phyloP scores from a whole-genome alignment of 345 rosid genomes.

The Pelargonium nanum region DNA sequence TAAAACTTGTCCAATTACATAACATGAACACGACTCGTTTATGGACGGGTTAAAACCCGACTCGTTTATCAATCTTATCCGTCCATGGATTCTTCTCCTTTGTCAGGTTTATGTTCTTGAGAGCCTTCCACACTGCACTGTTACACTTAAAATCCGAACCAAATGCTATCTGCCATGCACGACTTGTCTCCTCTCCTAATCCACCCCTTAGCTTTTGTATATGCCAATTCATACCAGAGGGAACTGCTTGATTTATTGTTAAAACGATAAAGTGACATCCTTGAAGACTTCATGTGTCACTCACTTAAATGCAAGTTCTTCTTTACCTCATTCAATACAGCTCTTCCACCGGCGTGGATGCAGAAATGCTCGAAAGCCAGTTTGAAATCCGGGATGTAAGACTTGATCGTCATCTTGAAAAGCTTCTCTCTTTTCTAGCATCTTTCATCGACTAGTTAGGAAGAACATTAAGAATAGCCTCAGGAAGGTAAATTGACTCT shows the following conservation, averaged over 20 bases:
- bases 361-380: conserved; percentile 16
- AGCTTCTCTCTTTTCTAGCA: conserved; percentile 25
- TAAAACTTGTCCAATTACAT: no score
- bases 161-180: conserved; percentile 15
- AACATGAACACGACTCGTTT: no score
- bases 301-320: conserved; percentile 12
- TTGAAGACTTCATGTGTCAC: conserved; percentile 16
- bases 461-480: conserved; percentile 21
- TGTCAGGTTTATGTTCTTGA: conserved; percentile 12
- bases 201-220: conserved; percentile 10
- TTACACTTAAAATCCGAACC: conserved; percentile 17
- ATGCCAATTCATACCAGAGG: conserved; percentile 15
- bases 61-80: conserved; percentile 14
- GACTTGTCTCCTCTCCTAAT: conserved; percentile 13
- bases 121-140: conserved; percentile 17
- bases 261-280: conserved; percentile 13
- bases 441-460: conserved; percentile 23
- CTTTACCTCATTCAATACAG: conserved; percentile 8
- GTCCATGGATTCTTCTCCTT: conserved; percentile 16
- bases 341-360: conserved; percentile 18
- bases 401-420: conserved; percentile 14
- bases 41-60: no score
- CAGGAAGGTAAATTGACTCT: conserved; percentile 24
- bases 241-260: conserved; percentile 17
- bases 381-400: conserved; percentile 14